Evolutionary conservation across 345 rosid genomes (phyloP), one percentile per base, ranked within the genome.

Genomic region (Triadica sebifera): DNA sequence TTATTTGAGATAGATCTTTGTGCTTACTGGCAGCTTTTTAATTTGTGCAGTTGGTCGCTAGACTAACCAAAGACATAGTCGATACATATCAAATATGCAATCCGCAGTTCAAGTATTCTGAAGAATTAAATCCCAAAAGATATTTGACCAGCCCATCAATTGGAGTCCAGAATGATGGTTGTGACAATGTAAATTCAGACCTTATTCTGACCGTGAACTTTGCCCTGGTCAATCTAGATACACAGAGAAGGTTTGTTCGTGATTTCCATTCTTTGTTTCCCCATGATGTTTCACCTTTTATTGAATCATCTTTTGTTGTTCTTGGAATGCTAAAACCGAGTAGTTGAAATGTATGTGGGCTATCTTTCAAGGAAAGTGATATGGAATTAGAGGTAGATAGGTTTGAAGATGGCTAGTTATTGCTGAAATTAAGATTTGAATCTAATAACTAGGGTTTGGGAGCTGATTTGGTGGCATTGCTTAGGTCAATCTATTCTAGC

Each of bases 91-190:
- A 80, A 81, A 81, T 77, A 81, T 96, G 99, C 88, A 88, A 96
- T 82, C 91, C 97, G 24, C 88, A 86, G 67, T 93, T 96, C 81
- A 93, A 86, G 76, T 96, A 88, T 88, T 89, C 92, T 66, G 97
- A 93, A 82, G 97, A 91, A 77, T 80, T 93, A 78, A 93, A 91
- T 84, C 98, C 97, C 39, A 96, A 93, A 89, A 89, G 97, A 75
- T 96, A 88, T 85, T 85, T 96, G 89, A 96, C 98, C 68, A 91
- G 88, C 81, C 99, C 99, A 59, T 88, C 99, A 50, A 85, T 77
- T 82, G 98, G 98, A 77, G 92, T 89, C 71, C 92, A 84, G 81
- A 96, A 96, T 76, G 98, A 91, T 82, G 98, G 99, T 78, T 86
- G 76, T 82, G 99, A 93, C 84, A 96, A 96, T 83, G 91, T 81